These are phyloP conservation scores for Cystobasidium sp. DNA, from an alignment of 1,284 basidiomycete species.

Conservation along the genomic window DNA sequence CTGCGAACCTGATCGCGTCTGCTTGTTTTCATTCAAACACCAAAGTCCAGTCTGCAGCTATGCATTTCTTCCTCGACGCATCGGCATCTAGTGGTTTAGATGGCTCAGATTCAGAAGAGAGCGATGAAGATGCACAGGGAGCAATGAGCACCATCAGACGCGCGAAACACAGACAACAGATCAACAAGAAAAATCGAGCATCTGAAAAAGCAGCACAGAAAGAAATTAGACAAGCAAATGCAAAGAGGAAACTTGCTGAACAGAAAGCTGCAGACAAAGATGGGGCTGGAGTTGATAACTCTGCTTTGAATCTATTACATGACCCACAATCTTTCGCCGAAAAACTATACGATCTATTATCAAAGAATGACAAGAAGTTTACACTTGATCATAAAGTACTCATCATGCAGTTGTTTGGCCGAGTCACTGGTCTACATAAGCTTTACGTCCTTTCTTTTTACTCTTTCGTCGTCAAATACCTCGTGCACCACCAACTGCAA, in stretches of 20 bases:
- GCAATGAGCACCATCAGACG: constrained; percentile 72
- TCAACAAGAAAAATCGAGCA: constrained; percentile 86
- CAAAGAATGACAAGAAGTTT: constrained; percentile 86
- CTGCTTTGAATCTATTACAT: constrained; percentile 88
- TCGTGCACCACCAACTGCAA: constrained; percentile 88
- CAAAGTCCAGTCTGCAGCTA: constrained; percentile 92
- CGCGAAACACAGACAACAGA: constrained; percentile 78
- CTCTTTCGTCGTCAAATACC: constrained; percentile 90
- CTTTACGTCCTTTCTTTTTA: constrained; percentile 95
- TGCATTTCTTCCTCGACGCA: constrained; percentile 95
- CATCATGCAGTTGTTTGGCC: constrained; percentile 95
- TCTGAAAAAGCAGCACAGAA: constrained; percentile 77
- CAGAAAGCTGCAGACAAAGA: constrained; percentile 60
- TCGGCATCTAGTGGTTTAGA: constrained; percentile 57
- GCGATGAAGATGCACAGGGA: constrained; percentile 65
- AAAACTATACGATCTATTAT: constrained; percentile 86
- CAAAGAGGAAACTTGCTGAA: constrained; percentile 63
- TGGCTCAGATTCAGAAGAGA: constrained; percentile 64
- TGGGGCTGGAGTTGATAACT: constrained; percentile 73
- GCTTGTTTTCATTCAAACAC: constrained; percentile 92
- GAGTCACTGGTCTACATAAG: constrained; percentile 91
- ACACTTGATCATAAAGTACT: constrained; percentile 96
- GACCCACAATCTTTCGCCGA: constrained; percentile 97
- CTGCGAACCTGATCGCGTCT: constrained; percentile 87
- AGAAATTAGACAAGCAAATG: constrained; percentile 70